These are phyloP conservation scores for Vanrija sp. DNA, from an alignment of 1,284 basidiomycete genomes.

Conservation along the genomic window DNA sequence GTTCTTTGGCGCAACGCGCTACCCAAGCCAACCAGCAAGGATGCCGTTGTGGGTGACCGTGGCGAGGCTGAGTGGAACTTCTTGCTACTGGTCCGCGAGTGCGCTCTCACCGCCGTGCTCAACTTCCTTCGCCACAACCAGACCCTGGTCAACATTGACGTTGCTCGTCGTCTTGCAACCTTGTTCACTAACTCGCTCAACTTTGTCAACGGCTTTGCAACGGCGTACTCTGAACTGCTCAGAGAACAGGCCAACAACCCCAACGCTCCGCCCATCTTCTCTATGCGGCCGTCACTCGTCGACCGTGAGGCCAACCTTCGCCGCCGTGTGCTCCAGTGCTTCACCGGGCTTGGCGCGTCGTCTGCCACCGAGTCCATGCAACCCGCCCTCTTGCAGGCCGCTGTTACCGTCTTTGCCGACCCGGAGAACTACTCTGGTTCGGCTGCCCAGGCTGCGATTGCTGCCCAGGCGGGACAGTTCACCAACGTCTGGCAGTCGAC, in stretches of 20 bases:
- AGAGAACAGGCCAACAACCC: slow-evolving; percentile 46
- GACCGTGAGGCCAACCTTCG: slow-evolving; percentile 80
- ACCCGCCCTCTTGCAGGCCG: slow-evolving; percentile 72
- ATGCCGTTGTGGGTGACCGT: slow-evolving; percentile 62
- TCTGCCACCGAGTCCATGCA: slow-evolving; percentile 79
- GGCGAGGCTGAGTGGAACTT: slow-evolving; percentile 83
- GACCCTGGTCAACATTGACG: slow-evolving; percentile 80
- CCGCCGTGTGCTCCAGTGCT: slow-evolving; percentile 84
- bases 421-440: slow-evolving; percentile 65
- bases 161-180: slow-evolving; percentile 79
- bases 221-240: slow-evolving; percentile 48
- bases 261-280: slow-evolving; percentile 43
- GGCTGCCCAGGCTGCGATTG: slow-evolving; percentile 86
- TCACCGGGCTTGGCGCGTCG: slow-evolving; percentile 71
- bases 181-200: slow-evolving; percentile 84
- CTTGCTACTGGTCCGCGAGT: slow-evolving; percentile 84
- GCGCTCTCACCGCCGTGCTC: slow-evolving; percentile 80
- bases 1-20: slow-evolving; percentile 96
- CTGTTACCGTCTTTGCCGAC: slow-evolving; percentile 80
- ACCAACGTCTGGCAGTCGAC: slow-evolving; percentile 78
- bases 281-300: slow-evolving; percentile 61
- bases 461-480: slow-evolving; percentile 79
- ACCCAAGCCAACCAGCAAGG: slow-evolving; percentile 88
- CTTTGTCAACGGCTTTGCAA: slow-evolving; percentile 66
- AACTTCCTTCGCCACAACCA: slow-evolving; percentile 82